These are phyloP conservation scores for Microascus cirrosus DNA, from an alignment of 2,329 filamentous ascomycete genomes.

Conservation along the genomic window DNA sequence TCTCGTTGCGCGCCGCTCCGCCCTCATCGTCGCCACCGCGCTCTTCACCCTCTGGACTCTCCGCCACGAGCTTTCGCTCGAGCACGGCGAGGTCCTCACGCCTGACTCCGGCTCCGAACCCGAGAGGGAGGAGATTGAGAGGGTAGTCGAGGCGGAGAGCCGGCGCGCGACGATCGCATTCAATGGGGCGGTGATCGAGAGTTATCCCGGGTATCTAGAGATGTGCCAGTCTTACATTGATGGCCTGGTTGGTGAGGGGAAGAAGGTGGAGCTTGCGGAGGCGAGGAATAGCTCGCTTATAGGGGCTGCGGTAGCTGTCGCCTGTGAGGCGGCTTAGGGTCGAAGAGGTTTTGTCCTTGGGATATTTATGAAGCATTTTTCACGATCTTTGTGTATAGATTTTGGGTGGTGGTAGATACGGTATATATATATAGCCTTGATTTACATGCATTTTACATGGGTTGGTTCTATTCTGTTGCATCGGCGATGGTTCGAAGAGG, in stretches of 20 bases:
- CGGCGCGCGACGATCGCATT: conserved; percentile 55
- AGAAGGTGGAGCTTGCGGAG: conserved; percentile 49
- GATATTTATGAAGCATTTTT: neutral
- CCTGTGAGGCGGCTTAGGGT: conserved; percentile 19
- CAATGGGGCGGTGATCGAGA: conserved; percentile 70
- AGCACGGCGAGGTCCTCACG: conserved; percentile 18
- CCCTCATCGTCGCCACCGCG: conserved; percentile 46
- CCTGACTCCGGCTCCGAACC: conserved; percentile 14
- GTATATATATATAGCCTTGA: neutral
- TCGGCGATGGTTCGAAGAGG: neutral
- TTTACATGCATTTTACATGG: neutral
- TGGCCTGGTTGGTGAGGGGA: conserved; percentile 32
- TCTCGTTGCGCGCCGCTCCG: conserved; percentile 45
- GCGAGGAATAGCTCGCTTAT: conserved; percentile 65
- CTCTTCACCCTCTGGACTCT: conserved; percentile 50
- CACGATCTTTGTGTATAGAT: neutral
- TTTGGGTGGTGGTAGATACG: neutral
- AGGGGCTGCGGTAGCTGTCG: conserved; percentile 62
- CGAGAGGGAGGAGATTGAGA: conserved; percentile 14
- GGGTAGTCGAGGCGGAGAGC: conserved; percentile 39
- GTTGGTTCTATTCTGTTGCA: neutral
- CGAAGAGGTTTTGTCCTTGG: neutral
- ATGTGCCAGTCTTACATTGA: conserved; percentile 55
- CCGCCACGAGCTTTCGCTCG: conserved; percentile 32
- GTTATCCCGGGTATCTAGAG: conserved; percentile 57